A percentile compares a stretch with the other conserved stretches of the same genome.
These are phyloP conservation scores for Kwoniella heveanensis DNA, from an alignment of 768 basidiomycete species.

Conservation along the genomic window DNA sequence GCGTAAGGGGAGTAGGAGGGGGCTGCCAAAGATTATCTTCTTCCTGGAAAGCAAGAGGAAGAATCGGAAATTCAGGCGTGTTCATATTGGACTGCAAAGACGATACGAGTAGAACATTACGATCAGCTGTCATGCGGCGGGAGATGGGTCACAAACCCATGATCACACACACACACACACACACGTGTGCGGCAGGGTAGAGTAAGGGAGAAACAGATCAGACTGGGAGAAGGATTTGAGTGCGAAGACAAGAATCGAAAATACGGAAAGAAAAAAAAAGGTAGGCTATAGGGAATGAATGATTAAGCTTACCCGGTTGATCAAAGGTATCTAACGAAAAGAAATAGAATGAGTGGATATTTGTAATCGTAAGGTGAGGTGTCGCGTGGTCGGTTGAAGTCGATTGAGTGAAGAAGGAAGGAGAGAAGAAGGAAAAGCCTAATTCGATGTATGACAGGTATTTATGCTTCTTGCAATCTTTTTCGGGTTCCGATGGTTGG, in stretches of 20 bases:
- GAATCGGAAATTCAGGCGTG: neutral
- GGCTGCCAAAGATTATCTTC: neutral
- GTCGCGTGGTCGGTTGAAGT: no score
- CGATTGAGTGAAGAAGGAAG: no score
- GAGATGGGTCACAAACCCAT: no score
- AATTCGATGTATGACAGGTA: no score
- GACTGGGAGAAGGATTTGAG: slow-evolving; percentile 4
- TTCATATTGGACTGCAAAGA: neutral
- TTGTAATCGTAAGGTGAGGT: no score
- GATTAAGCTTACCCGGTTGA: neutral
- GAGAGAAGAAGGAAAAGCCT: no score
- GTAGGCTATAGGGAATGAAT: no score
- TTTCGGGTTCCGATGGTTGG: no score
- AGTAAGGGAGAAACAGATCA: neutral
- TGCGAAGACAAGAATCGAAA: no score
- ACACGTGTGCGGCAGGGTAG: neutral
- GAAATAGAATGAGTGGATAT: neutral
- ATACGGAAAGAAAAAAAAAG: neutral
- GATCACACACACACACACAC: no score
- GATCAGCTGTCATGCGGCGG: no score
- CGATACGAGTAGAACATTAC: no score
- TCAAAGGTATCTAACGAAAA: neutral
- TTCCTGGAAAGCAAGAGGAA: neutral
- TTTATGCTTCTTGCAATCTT: neutral
- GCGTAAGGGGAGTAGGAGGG: neutral